These are phyloP conservation scores for Tuber indicum DNA, from an alignment of 495 filamentous ascomycete genomes.

Conservation along the genomic window DNA sequence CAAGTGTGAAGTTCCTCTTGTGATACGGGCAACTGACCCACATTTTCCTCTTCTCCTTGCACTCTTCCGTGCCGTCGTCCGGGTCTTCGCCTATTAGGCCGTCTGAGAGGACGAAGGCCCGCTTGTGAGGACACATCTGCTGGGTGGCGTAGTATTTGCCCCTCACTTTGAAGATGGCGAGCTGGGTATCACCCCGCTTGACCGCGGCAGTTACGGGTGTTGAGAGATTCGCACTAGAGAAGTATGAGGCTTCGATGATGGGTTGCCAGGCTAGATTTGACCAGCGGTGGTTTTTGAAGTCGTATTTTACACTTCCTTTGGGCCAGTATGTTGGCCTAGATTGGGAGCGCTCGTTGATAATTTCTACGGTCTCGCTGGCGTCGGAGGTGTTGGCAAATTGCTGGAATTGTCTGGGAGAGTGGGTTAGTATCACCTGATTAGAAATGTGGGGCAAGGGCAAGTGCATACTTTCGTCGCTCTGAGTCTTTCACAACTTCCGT, in stretches of 20 bases:
- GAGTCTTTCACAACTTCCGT: conserved; percentile 72
- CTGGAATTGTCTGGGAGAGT: conserved; percentile 53
- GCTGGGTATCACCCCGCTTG: conserved; percentile 86
- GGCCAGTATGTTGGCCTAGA: conserved; percentile 78
- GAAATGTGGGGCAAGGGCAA: background rate
- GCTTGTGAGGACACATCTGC: conserved; percentile 98
- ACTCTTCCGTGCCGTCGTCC: conserved; percentile 17
- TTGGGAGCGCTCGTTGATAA: conserved; percentile 68
- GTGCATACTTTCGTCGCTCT: conserved; percentile 50
- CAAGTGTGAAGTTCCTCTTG: conserved; percentile 84
- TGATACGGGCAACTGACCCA: conserved; percentile 90
- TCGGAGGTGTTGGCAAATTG: conserved; percentile 86
- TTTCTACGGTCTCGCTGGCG: conserved; percentile 61
- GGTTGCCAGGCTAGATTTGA: conserved; percentile 74
- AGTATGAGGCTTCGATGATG: conserved; percentile 65
- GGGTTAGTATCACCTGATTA: background rate
- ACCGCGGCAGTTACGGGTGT: conserved; percentile 64
- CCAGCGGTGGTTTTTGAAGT: conserved; percentile 75
- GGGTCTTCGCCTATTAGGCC: conserved; percentile 73
- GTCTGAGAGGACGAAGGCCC: conserved; percentile 82
- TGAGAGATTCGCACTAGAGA: conserved; percentile 59
- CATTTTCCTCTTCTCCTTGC: conserved; percentile 23
- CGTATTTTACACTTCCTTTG: conserved; percentile 55
- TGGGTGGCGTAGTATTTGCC: conserved; percentile 84
- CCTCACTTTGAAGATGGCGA: conserved; percentile 81